Conservation (phyloP, 768 basidiomycete genomes). For the Leccinum barrowsii region DNA sequence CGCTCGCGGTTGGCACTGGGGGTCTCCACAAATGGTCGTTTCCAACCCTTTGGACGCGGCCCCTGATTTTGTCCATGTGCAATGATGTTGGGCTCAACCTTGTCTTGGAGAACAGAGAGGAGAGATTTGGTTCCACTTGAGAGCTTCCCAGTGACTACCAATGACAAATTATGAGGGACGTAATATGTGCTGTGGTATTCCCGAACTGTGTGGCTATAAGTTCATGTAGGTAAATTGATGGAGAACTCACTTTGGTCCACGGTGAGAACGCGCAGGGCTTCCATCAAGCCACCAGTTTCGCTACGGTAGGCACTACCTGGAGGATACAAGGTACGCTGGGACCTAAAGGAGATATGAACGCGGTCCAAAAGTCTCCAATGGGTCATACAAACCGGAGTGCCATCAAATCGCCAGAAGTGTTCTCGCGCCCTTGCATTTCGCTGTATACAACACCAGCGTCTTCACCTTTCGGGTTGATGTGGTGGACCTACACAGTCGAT, state of each 20-base stretch:
- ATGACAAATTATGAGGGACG: slow-evolving; percentile 87
- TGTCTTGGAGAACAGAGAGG: slow-evolving; percentile 73
- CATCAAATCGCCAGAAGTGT: slow-evolving; percentile 90
- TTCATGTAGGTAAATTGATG: slow-evolving; percentile 1
- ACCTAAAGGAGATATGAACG: slow-evolving; percentile 37
- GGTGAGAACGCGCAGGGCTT: slow-evolving; percentile 77
- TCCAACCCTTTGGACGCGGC: slow-evolving; percentile 76
- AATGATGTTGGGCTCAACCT: slow-evolving; percentile 81
- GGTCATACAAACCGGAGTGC: slow-evolving; percentile 59
- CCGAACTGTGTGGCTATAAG: slow-evolving; percentile 57
- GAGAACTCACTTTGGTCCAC: slow-evolving; percentile 76
- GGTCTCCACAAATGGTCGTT: slow-evolving; percentile 91
- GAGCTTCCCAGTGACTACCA: slow-evolving; percentile 87
- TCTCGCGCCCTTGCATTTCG: slow-evolving; percentile 96
- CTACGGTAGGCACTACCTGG: slow-evolving; percentile 85
- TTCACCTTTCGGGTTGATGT: slow-evolving; percentile 86
- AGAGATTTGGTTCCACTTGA: slow-evolving; percentile 72
- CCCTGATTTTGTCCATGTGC: slow-evolving; percentile 72
- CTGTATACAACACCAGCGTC: slow-evolving; percentile 96
- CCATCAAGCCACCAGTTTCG: slow-evolving; percentile 96
- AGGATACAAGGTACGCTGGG: slow-evolving; percentile 80
- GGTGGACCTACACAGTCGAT: slow-evolving; percentile 73
- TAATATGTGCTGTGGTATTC: slow-evolving; percentile 88
- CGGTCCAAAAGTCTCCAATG: not conserved
- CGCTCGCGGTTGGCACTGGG: slow-evolving; percentile 59